Evolutionary conservation across 1,284 basidiomycete species (phyloP).

Genomic region (Rhodotorula glutinis): DNA sequence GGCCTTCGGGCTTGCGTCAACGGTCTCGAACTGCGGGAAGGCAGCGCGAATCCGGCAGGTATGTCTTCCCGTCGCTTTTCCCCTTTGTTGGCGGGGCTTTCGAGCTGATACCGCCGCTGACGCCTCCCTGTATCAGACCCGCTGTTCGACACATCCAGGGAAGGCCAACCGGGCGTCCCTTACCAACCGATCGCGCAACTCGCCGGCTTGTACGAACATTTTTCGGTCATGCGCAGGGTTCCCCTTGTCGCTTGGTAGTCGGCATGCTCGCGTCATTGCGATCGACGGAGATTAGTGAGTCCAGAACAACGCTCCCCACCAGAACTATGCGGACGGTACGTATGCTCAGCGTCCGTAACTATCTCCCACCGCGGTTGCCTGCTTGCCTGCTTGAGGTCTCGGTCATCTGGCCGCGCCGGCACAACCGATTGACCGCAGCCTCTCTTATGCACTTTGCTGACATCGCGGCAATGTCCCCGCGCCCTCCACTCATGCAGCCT

Average conservation of each 20-base stretch:
- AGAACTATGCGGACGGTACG: too few relatives aligned
- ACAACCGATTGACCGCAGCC: too few relatives aligned
- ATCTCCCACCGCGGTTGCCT: too few relatives aligned
- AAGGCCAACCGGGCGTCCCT: slow-evolving; percentile 42
- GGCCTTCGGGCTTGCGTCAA: slow-evolving; percentile 39
- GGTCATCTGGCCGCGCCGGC: too few relatives aligned
- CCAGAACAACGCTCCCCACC: not conserved
- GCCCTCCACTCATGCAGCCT: slow-evolving; percentile 50
- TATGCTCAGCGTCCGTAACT: too few relatives aligned
- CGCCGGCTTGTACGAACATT: slow-evolving; percentile 65
- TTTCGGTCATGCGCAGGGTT: slow-evolving; percentile 88
- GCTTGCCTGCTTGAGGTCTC: too few relatives aligned
- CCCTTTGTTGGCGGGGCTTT: too few relatives aligned
- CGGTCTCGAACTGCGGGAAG: not conserved
- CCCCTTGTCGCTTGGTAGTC: slow-evolving; percentile 81
- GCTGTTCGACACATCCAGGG: not conserved
- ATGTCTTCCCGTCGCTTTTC: too few relatives aligned
- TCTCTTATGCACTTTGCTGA: too few relatives aligned
- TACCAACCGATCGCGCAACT: slow-evolving; percentile 50
- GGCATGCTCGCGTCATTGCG: slow-evolving; percentile 85
- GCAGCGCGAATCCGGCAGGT: not conserved
- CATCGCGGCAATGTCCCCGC: not conserved
- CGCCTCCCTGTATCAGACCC: too few relatives aligned
- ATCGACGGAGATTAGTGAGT: slow-evolving; percentile 91
- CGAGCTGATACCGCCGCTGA: too few relatives aligned